A percentile compares a stretch with the other conserved stretches of the same genome.
These are phyloP conservation scores for Cadophora sp. DNA, from an alignment of 2,329 filamentous ascomycete species.

Conservation along the genomic window DNA sequence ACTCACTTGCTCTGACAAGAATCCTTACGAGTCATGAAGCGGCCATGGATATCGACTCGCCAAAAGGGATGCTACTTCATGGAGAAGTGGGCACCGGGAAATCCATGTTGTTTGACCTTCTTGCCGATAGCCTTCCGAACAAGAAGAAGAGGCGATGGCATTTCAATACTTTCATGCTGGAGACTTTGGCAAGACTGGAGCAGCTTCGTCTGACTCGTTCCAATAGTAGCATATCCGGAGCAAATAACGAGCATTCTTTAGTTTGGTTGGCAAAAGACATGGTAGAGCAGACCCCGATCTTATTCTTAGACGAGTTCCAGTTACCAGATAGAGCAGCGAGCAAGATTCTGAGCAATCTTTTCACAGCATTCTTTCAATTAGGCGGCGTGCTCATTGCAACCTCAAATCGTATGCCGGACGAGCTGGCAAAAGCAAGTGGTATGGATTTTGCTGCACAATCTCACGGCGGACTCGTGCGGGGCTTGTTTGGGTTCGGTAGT, in stretches of 20 bases:
- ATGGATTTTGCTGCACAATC: conserved; percentile 66
- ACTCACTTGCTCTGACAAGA: conserved; percentile 69
- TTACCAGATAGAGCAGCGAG: conserved; percentile 78
- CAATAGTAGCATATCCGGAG: conserved; percentile 9
- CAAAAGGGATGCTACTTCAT: conserved; percentile 77
- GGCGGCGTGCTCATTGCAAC: conserved; percentile 82
- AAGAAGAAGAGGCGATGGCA: conserved; percentile 78
- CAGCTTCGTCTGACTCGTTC: conserved; percentile 54
- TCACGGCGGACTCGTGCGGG: conserved; percentile 57
- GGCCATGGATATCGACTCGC: conserved; percentile 74
- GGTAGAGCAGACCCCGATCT: conserved; percentile 74
- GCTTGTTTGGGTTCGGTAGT: conserved; percentile 53
- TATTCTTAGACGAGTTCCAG: conserved; percentile 86
- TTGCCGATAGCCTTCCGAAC: conserved; percentile 79
- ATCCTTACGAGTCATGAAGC: conserved; percentile 75
- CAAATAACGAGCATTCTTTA: conserved; percentile 66
- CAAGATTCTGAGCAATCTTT: conserved; percentile 80
- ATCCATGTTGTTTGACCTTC: conserved; percentile 82
- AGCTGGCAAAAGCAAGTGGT: conserved; percentile 76
- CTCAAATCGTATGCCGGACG: conserved; percentile 84
- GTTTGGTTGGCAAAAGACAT: conserved; percentile 79
- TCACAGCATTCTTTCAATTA: conserved; percentile 82
- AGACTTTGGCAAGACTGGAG: conserved; percentile 76
- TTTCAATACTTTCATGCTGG: conserved; percentile 87
- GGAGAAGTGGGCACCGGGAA: conserved; percentile 86